Base-by-base conservation (phyloP, 768 basidiomycete species). In the Kwoniella mangroviensis region DNA sequence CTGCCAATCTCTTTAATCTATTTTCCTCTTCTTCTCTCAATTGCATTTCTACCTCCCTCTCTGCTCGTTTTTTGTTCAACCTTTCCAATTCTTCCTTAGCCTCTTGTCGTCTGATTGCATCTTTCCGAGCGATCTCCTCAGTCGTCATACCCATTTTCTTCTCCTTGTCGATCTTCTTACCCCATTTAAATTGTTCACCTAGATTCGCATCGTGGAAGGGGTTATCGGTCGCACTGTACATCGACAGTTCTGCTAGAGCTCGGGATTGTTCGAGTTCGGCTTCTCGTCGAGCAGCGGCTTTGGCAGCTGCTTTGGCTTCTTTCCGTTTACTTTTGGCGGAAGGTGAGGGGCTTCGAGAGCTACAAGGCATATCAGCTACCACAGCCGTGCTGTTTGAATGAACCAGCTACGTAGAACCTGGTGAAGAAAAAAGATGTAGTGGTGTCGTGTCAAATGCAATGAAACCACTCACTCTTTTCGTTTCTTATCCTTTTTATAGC, bases 171-270 rank as follows among this genome's bases (percentile, higher is more conserved):
- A 89, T 88, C 86, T 99, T 99, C 87, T 99, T 99, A 85, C 94
- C 92, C 97, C 97, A 99, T 68, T 92, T 90, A 84, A 99, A 99
- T 82, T 95, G 93, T 80, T 98, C 93, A 22, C 90, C 91, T 41
- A 98, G 90, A 83, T 98, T 98, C 71, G 93, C 90, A 77, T 98
- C 97, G 84, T 97, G 93, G 86, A 98, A 99, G 0, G 97, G 97
- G 79, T 98, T 99, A 86, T 98, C 95, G 13, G 90, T 90, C 57
- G 94, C 92, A 74, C 93, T 94, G 86, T 98, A 98, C 73, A 97
- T 91, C 74, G 94, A 95, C 53, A 98, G 87, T 83, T 98, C 96
- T 12, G 85, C 85, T 17, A 97, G 90, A 75, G 91, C 90, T 28
- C 95, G 90, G 24, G 92, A 91, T 78, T 97, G 94, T 76, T 96